A percentile compares a stretch with the other conserved stretches of the same genome.
Evolutionary conservation across 768 basidiomycete genomes (phyloP).

Genomic region (Suillus decipiens): DNA sequence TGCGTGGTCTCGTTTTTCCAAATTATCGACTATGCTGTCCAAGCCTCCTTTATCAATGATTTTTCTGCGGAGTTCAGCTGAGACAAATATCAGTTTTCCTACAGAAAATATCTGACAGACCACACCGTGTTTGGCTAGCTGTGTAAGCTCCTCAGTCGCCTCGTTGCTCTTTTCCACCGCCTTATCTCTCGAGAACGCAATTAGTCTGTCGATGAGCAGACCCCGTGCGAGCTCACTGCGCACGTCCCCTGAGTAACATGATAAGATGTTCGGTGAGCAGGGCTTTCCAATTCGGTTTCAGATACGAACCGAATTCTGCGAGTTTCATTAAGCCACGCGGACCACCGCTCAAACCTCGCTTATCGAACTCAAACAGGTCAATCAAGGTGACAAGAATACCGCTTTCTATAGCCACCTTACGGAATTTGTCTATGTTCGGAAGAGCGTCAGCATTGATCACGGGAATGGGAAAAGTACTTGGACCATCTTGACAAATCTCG

Average conservation of each 20-base stretch:
- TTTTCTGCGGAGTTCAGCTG: background rate
- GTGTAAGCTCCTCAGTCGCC: background rate
- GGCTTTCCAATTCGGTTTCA: background rate
- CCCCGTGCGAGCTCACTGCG: background rate
- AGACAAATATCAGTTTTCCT: background rate
- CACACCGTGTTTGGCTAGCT: background rate
- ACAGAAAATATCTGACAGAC: background rate
- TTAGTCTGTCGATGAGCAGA: background rate
- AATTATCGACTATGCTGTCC: background rate
- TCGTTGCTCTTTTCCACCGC: background rate
- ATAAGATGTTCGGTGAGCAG: background rate
- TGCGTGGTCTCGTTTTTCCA: background rate
- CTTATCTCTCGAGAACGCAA: background rate
- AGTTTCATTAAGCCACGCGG: background rate
- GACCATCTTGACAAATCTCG: slow-evolving; percentile 25
- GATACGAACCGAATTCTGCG: background rate
- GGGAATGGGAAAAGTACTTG: background rate
- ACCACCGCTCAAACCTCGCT: background rate
- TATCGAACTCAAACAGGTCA: slow-evolving; percentile 19
- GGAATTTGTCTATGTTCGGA: slow-evolving; percentile 20
- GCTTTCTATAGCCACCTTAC: slow-evolving; percentile 18
- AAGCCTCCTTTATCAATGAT: background rate
- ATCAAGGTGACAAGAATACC: slow-evolving; percentile 19
- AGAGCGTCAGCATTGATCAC: slow-evolving; percentile 4
- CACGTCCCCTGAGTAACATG: background rate